phyloP scores from a whole-genome alignment of 208 protist genomes.

The Trichomonas gallinae region DNA sequence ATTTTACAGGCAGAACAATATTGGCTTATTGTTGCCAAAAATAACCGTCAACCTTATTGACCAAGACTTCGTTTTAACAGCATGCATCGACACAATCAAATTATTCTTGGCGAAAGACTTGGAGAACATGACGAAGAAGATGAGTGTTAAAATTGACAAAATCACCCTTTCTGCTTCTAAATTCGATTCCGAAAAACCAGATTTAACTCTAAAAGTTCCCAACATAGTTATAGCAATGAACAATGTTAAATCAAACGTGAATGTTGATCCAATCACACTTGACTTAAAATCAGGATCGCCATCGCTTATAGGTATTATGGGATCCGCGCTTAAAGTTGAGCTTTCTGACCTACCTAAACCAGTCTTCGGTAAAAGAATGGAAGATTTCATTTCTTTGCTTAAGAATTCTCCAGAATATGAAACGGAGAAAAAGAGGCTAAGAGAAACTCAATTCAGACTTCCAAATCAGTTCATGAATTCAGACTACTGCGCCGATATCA shows the following conservation, averaged over 20 bases:
- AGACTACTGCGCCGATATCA: neutral
- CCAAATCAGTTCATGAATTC: neutral
- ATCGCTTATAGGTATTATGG: neutral
- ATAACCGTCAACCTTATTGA: neutral
- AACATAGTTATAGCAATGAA: neutral
- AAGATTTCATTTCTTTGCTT: neutral
- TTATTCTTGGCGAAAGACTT: neutral
- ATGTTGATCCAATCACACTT: neutral
- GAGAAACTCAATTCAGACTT: neutral
- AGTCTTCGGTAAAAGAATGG: neutral
- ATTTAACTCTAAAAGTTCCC: neutral
- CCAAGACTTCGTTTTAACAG: neutral
- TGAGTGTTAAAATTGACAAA: neutral
- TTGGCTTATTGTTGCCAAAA: neutral
- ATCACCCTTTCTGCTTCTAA: neutral
- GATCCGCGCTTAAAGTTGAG: neutral
- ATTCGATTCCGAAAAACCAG: neutral
- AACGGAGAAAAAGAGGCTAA: neutral
- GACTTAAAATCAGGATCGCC: neutral
- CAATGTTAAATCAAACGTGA: neutral
- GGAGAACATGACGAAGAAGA: neutral
- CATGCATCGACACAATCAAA: neutral
- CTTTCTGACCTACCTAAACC: neutral
- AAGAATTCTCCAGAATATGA: neutral
- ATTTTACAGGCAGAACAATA: neutral